Conservation (phyloP, 495 filamentous ascomycete species). For the Hypoxylon rickii region DNA sequence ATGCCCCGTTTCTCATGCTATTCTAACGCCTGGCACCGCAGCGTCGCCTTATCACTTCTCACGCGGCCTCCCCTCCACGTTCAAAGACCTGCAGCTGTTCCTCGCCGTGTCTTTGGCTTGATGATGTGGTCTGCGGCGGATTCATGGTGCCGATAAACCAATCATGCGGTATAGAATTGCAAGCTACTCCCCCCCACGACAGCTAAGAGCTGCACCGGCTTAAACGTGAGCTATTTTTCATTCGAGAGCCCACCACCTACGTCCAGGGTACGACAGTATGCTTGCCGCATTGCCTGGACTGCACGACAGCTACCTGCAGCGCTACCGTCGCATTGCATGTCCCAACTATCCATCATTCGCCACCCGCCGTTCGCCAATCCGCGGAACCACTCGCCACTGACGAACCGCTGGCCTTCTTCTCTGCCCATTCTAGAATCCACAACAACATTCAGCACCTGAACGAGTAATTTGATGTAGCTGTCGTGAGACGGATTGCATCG, state of each 20-base stretch:
- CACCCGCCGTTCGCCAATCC: slow-evolving; percentile 14
- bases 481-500: slow-evolving; percentile 27
- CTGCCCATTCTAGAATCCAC: slow-evolving; percentile 15
- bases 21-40: no score
- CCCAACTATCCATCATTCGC: slow-evolving; percentile 22
- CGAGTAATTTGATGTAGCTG: slow-evolving; percentile 4
- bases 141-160: slow-evolving; percentile 14
- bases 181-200: not conserved
- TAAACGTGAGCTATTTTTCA: slow-evolving; percentile 31
- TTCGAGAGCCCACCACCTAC: slow-evolving; percentile 18
- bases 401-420: slow-evolving; percentile 6
- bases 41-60: not conserved
- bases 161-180: slow-evolving; percentile 3
- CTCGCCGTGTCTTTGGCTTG: not conserved
- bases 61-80: slow-evolving; percentile 11
- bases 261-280: slow-evolving; percentile 13
- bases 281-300: slow-evolving; percentile 24
- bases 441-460: not conserved
- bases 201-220: not conserved
- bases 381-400: slow-evolving; percentile 10
- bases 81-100: slow-evolving; percentile 11
- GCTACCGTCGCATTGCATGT: slow-evolving; percentile 26
- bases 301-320: slow-evolving; percentile 31
- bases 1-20: no score
- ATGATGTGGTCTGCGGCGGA: slow-evolving; percentile 10